Percentiles rank a stretch among this genome's conserved stretches.
phyloP scores from a whole-genome alignment of 2,329 filamentous ascomycete genomes.

The Fusarium temperatum region DNA sequence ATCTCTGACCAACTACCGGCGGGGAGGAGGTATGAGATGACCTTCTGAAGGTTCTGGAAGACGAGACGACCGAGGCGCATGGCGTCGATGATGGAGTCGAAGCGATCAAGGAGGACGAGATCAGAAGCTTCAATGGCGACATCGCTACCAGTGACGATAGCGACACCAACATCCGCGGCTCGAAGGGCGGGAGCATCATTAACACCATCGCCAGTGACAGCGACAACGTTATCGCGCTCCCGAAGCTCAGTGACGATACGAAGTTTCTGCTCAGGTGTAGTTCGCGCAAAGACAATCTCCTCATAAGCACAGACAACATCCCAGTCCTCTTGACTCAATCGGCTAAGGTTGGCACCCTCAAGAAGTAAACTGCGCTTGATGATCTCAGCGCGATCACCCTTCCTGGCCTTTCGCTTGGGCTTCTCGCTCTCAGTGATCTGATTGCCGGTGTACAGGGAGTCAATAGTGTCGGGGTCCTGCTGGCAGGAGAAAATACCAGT shows the following conservation, averaged over 20 bases:
- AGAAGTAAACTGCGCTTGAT: conserved; percentile 43
- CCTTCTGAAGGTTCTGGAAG: conserved; percentile 54
- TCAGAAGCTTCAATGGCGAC: conserved; percentile 72
- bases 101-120: conserved; percentile 75
- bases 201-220: conserved; percentile 79
- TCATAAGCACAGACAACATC: conserved; percentile 58
- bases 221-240: conserved; percentile 65
- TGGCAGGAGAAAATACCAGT: conserved; percentile 68
- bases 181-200: conserved; percentile 74
- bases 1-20: conserved; percentile 66
- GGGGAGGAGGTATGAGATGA: conserved; percentile 57
- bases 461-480: conserved; percentile 53
- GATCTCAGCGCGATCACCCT: conserved; percentile 15
- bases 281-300: conserved; percentile 74
- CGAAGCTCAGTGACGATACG: conserved; percentile 77
- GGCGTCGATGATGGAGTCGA: conserved; percentile 74
- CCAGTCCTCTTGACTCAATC: conserved; percentile 60
- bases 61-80: conserved; percentile 58
- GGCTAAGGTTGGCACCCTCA: conserved; percentile 67
- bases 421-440: conserved; percentile 18
- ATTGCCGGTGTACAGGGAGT: conserved; percentile 19
- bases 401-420: conserved; percentile 12
- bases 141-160: conserved; percentile 70
- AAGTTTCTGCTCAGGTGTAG: conserved; percentile 75
- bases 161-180: conserved; percentile 74